A percentile compares a stretch with the other conserved stretches of the same genome.
These are phyloP conservation scores for Ichthyophthirius multifiliis DNA, from an alignment of 169 alveolate species.

Conservation along the genomic window DNA sequence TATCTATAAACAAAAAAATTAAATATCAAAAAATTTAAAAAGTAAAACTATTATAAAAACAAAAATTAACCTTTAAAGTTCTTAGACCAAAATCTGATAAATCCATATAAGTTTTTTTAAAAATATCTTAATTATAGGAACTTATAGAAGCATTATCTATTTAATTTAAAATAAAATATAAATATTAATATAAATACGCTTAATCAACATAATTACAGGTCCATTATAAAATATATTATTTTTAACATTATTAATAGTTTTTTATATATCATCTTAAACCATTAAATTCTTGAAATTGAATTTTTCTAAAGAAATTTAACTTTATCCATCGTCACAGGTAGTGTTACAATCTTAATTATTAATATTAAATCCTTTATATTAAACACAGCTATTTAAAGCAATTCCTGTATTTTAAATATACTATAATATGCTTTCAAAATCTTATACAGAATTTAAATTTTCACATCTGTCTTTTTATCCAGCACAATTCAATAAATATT, in stretches of 20 bases:
- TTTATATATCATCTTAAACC: neutral
- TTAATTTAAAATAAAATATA: too few relatives aligned
- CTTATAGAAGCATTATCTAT: neutral
- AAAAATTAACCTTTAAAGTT: neutral
- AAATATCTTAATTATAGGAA: neutral
- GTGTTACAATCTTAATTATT: neutral
- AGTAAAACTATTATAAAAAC: too few relatives aligned
- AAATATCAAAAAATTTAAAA: too few relatives aligned
- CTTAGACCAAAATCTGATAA: neutral
- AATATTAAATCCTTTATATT: neutral
- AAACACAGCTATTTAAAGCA: neutral
- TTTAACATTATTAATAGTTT: neutral
- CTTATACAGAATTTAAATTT: neutral
- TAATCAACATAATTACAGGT: neutral
- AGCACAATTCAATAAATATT: neutral
- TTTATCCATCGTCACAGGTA: neutral
- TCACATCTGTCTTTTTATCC: neutral
- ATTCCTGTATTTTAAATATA: neutral
- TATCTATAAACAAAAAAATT: too few relatives aligned
- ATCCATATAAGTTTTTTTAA: neutral
- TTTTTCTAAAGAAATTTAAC: neutral
- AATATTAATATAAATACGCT: too few relatives aligned
- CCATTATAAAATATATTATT: neutral
- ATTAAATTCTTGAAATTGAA: neutral
- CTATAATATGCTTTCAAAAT: neutral